These are phyloP conservation scores for Populus pruinosa DNA, from an alignment of 345 rosid genomes.

Conservation along the genomic window DNA sequence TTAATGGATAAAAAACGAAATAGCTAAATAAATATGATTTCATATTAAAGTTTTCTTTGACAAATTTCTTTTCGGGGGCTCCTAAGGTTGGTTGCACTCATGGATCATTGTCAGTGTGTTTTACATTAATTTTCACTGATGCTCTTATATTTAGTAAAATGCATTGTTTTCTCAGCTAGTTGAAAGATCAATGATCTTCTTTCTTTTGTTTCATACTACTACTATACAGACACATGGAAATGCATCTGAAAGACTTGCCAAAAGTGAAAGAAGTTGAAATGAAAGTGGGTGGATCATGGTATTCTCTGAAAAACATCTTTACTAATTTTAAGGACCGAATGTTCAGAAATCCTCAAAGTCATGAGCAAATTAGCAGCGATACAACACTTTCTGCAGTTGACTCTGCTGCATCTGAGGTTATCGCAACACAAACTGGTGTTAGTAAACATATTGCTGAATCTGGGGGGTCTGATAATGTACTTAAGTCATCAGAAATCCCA, in stretches of 20 bases:
- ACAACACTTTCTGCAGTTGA: constrained; percentile 11
- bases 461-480: neutral
- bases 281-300: constrained; percentile 15
- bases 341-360: constrained; percentile 2
- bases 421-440: neutral
- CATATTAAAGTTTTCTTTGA: neutral
- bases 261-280: neutral
- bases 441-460: neutral
- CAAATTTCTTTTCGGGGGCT: neutral
- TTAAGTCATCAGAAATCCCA: constrained; percentile 1
- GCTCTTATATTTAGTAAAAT: neutral
- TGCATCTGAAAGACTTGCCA: constrained; percentile 1
- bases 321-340: constrained; percentile 24
- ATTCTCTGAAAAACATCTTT: constrained; percentile 22
- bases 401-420: neutral
- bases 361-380: constrained; percentile 11
- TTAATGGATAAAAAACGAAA: no score
- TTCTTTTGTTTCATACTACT: neutral
- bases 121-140: neutral
- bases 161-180: neutral
- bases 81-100: neutral
- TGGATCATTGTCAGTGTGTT: neutral
- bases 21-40: neutral
- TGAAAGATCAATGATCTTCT: neutral
- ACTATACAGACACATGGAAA: constrained; percentile 15